Conservation (phyloP, 352 stramenopile species). For the Plasmopara viticola region DNA sequence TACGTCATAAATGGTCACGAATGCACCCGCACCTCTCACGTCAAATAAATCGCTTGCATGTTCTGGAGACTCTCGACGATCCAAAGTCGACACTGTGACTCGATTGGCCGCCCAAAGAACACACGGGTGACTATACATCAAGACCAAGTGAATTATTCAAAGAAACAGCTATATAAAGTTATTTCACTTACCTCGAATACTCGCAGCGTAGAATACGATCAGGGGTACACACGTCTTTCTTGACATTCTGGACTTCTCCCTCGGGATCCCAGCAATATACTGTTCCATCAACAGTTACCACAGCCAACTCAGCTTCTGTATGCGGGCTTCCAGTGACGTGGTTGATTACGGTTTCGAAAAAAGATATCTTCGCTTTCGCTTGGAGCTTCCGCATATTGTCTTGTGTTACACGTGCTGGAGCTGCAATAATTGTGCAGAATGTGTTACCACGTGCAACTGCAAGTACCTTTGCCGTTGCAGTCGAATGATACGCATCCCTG, state of each 20-base stretch:
- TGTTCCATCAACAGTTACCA: constrained; percentile 41
- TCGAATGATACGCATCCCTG: constrained; percentile 33
- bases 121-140: constrained; percentile 45
- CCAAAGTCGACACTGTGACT: constrained; percentile 33
- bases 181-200: constrained; percentile 51
- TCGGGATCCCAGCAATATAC: constrained; percentile 48
- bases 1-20: constrained; percentile 52
- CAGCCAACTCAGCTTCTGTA: constrained; percentile 46
- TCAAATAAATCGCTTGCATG: constrained; percentile 46
- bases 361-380: constrained; percentile 42
- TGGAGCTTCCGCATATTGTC: constrained; percentile 25
- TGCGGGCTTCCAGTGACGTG: constrained; percentile 65
- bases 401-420: constrained; percentile 14
- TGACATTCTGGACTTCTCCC: constrained; percentile 32
- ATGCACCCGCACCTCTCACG: constrained; percentile 26
- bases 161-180: not conserved
- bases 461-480: constrained; percentile 23
- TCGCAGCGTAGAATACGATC: constrained; percentile 56
- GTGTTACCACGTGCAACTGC: constrained; percentile 38
- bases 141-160: constrained; percentile 1
- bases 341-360: constrained; percentile 40
- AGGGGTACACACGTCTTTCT: constrained; percentile 13
- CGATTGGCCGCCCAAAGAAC: constrained; percentile 60
- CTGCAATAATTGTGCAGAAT: constrained; percentile 33
- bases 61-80: constrained; percentile 38